Percentiles rank a stretch among this genome's conserved stretches.
Evolutionary conservation across 2,329 filamentous ascomycete species (phyloP).

Genomic region (Lithohypha guttulata): DNA sequence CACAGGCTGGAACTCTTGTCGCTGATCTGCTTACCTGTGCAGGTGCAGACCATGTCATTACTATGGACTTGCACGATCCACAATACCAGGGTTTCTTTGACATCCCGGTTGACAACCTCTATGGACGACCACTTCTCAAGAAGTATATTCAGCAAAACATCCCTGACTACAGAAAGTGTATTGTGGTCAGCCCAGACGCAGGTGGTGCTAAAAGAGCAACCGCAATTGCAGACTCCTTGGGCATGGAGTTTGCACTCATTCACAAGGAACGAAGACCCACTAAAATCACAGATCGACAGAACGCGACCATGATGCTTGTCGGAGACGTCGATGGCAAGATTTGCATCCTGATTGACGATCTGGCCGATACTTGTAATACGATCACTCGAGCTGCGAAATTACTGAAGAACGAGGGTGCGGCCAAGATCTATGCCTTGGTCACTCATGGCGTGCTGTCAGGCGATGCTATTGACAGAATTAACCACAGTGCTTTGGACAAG

Average conservation of each 20-base stretch:
- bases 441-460: slow-evolving; percentile 94
- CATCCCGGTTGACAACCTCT: slow-evolving; percentile 95
- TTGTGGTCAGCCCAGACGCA: slow-evolving; percentile 92
- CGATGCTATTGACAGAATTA: slow-evolving; percentile 88
- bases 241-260: slow-evolving; percentile 93
- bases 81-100: slow-evolving; percentile 99
- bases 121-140: slow-evolving; percentile 50
- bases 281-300: slow-evolving; percentile 70
- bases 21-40: slow-evolving; percentile 91
- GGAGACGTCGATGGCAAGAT: slow-evolving; percentile 71
- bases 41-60: slow-evolving; percentile 92
- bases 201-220: slow-evolving; percentile 94
- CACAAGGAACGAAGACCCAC: slow-evolving; percentile 95
- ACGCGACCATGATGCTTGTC: slow-evolving; percentile 85
- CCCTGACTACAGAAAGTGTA: slow-evolving; percentile 70
- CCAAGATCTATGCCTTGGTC: slow-evolving; percentile 77
- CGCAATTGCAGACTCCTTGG: slow-evolving; percentile 82
- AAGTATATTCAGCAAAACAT: slow-evolving; percentile 69
- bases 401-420: slow-evolving; percentile 87
- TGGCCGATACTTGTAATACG: slow-evolving; percentile 93
- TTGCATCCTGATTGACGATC: slow-evolving; percentile 85
- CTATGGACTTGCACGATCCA: slow-evolving; percentile 91
- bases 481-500: slow-evolving; percentile 83
- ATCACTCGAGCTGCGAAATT: slow-evolving; percentile 93
- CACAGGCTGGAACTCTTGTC: slow-evolving; percentile 87